Conservation (phyloP, 83 land plant genomes). For the Picea abies region DNA sequence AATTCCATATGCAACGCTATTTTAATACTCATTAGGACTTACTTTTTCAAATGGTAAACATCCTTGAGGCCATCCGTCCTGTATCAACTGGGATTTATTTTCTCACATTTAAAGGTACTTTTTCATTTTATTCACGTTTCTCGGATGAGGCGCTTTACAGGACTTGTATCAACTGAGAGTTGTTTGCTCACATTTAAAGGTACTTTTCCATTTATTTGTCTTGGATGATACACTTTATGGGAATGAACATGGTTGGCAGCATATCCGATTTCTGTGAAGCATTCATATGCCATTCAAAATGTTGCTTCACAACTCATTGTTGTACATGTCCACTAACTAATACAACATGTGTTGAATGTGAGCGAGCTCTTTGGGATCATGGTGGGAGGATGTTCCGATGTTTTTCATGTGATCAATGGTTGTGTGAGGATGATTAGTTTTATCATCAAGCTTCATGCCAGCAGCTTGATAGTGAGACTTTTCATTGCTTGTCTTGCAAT, state of each 20-base stretch:
- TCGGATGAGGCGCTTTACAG: too few relatives aligned
- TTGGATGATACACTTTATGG: conserved; percentile 13
- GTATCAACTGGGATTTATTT: neutral
- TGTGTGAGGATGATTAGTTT: conserved; percentile 53
- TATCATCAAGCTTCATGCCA: conserved; percentile 53
- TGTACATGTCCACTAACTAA: conserved; percentile 44
- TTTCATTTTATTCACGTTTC: neutral
- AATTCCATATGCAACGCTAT: conserved; percentile 1
- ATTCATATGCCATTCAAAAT: conserved; percentile 44
- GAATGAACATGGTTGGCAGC: conserved; percentile 46
- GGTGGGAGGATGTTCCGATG: conserved; percentile 48
- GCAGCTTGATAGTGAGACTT: conserved; percentile 46
- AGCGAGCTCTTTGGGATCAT: conserved; percentile 43
- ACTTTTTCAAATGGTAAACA: neutral
- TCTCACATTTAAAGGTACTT: neutral
- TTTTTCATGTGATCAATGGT: conserved; percentile 52
- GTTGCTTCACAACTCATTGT: conserved; percentile 35
- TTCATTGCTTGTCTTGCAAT: conserved; percentile 46
- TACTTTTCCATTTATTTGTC: neutral
- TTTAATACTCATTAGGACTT: neutral
- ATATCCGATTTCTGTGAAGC: conserved; percentile 51
- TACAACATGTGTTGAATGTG: conserved; percentile 47
- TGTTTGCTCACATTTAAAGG: neutral
- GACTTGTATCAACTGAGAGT: neutral
- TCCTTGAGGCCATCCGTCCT: neutral